phyloP scores from a whole-genome alignment of 2,329 filamentous ascomycete species.

The Spiromastix sp. region DNA sequence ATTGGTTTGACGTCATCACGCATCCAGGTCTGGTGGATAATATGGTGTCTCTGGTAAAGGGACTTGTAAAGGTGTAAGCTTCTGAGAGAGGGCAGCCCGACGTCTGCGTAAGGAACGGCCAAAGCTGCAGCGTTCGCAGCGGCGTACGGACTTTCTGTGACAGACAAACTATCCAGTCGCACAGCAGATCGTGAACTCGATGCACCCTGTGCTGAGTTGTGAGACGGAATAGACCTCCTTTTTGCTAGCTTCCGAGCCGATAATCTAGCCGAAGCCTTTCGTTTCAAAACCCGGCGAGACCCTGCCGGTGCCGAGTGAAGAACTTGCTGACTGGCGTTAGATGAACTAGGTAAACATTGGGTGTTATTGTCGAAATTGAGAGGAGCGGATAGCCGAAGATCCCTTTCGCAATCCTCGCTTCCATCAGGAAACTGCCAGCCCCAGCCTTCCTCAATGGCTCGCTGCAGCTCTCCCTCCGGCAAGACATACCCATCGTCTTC shows the following conservation, averaged over 20 bases:
- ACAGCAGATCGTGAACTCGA: slow-evolving; percentile 30
- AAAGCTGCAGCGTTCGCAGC: slow-evolving; percentile 68
- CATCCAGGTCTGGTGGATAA: slow-evolving; percentile 90
- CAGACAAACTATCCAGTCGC: slow-evolving; percentile 38
- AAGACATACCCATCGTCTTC: slow-evolving; percentile 73
- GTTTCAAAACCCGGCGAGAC: slow-evolving; percentile 30
- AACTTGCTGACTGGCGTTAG: slow-evolving; percentile 17
- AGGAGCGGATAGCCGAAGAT: slow-evolving; percentile 52
- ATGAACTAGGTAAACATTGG: slow-evolving; percentile 10
- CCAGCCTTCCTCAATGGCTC: slow-evolving; percentile 86
- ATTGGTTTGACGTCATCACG: slow-evolving; percentile 68
- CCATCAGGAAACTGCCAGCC: slow-evolving; percentile 88
- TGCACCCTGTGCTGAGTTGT: slow-evolving; percentile 30
- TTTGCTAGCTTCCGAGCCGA: slow-evolving; percentile 46
- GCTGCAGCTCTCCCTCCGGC: slow-evolving; percentile 70
- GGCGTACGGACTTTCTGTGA: slow-evolving; percentile 72
- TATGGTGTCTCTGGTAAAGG: slow-evolving; percentile 82
- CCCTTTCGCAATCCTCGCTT: slow-evolving; percentile 64
- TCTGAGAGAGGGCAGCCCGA: slow-evolving; percentile 68
- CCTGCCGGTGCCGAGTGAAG: slow-evolving; percentile 12
- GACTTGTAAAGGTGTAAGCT: slow-evolving; percentile 93
- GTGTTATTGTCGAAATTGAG: slow-evolving; percentile 24
- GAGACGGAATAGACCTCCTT: slow-evolving; percentile 36
- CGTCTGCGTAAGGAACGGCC: slow-evolving; percentile 69
- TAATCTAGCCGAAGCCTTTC: slow-evolving; percentile 37